Percentiles rank a stretch among this genome's conserved stretches.
Conservation (phyloP, 805 yeast genomes). For the Scheffersomyces spartinae region DNA sequence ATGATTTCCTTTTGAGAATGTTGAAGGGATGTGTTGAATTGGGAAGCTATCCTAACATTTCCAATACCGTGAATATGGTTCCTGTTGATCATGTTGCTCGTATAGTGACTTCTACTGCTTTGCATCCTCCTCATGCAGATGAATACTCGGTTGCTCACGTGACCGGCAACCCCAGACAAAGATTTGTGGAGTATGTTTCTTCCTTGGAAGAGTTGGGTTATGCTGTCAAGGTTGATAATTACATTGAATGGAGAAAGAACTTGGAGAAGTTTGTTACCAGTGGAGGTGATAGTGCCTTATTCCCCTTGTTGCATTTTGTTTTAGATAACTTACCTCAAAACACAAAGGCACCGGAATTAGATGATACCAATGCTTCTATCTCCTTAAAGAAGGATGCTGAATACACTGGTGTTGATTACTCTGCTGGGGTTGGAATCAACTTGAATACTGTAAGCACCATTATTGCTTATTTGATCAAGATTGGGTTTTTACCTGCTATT, state of each 20-base stretch:
- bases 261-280: constrained; percentile 72
- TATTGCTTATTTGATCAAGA: constrained; percentile 65
- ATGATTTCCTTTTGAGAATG: constrained; percentile 90
- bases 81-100: constrained; percentile 98
- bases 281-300: constrained; percentile 73
- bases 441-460: constrained; percentile 58
- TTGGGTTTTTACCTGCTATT: constrained; percentile 66
- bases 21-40: constrained; percentile 89
- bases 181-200: constrained; percentile 64
- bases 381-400: constrained; percentile 50
- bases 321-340: constrained; percentile 83
- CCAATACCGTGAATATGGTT: constrained; percentile 86
- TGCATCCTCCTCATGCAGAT: constrained; percentile 52
- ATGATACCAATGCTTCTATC: constrained; percentile 71
- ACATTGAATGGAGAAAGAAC: constrained; percentile 66
- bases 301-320: constrained; percentile 89
- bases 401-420: constrained; percentile 56
- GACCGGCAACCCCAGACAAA: constrained; percentile 92
- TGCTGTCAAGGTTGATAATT: constrained; percentile 46
- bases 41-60: constrained; percentile 75
- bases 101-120: constrained; percentile 71
- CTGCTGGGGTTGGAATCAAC: constrained; percentile 70
- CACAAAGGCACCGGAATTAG: constrained; percentile 92
- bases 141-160: constrained; percentile 77
- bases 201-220: constrained; percentile 65